Evolutionary conservation across 2,329 filamentous ascomycete species (phyloP), one percentile per base, ranked within the genome.

Genomic region (Westerdykella aurantiaca): DNA sequence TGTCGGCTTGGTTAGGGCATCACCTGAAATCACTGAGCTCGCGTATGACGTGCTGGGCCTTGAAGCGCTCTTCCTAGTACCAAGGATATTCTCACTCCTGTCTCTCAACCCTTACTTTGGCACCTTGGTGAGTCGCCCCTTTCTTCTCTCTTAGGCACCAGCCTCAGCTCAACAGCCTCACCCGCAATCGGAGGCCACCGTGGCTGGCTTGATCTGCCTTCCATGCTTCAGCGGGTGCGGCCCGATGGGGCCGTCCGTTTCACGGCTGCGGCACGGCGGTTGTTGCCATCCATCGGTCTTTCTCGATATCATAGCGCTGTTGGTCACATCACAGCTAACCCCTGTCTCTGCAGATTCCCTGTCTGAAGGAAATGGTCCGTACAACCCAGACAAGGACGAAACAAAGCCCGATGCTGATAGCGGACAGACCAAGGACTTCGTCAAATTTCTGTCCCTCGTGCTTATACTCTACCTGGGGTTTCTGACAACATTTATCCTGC

Each of bases 41-140:
- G 83, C 88, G 1, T 96, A 95, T 63, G 88, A 96, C 59, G 83
- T 96, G n/a, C 73, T 96, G 17, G 85, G 88, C 0, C 74, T 96
- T 12, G 88, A 95, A 66, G 90, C 88, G 0, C 75, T 96, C 9
- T 91, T 96, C 64, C 83, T 96, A 67, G 85, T 95, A 16, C 90
- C 90, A 34, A 74, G 81, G 72, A 85, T 95, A 53, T 95, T 85
- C 69, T 94, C 89, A 12, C 78, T 96, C 41, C 76, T 95, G 50
- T 91, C 86, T 61, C 68, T 96, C 51, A 88, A 88, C 56, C 87
- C 88, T 1, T 95, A 94, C 63, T 96, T 93, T 77, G 90, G 88
- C 34, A 93, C 86, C 1, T 68, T 93, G 39, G 71, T 75, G 59
- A 58, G 69, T 57, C 13, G 22, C 18, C 34, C 34, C 34, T 21